Evolutionary conservation across 2,329 filamentous ascomycete genomes (phyloP).

Genomic region (Fusarium longipes): DNA sequence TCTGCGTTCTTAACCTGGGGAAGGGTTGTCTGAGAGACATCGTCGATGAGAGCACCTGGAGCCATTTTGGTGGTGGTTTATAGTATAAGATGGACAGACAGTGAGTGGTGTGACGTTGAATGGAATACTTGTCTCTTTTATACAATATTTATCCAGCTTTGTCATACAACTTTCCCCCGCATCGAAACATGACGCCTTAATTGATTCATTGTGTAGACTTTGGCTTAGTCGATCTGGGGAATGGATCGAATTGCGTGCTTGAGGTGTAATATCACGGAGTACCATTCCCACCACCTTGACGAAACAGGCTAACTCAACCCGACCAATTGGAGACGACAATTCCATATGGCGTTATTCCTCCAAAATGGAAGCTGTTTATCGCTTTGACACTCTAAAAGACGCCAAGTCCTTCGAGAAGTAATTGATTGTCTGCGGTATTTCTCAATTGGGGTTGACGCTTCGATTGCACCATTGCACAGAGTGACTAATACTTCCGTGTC

Average conservation of each 20-base stretch:
- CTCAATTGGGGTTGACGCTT: conserved; percentile 7
- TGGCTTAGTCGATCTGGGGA: conserved; percentile 10
- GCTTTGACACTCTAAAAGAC: background rate
- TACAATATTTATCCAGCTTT: conserved; percentile 9
- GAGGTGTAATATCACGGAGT: conserved; percentile 45
- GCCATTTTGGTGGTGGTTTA: conserved; percentile 36
- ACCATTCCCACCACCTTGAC: conserved; percentile 29
- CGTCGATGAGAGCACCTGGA: conserved; percentile 43
- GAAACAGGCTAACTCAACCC: conserved; percentile 3
- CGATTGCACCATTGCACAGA: conserved; percentile 15
- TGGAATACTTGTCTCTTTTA: conserved; percentile 25
- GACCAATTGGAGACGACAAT: conserved; percentile 15
- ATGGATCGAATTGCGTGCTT: conserved; percentile 44
- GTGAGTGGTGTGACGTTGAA: background rate
- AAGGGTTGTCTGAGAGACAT: conserved; percentile 23
- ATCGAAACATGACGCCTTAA: conserved; percentile 41
- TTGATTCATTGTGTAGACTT: background rate
- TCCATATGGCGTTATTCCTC: conserved; percentile 30
- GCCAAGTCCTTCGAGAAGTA: background rate
- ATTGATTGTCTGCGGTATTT: conserved; percentile 20
- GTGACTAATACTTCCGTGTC: background rate
- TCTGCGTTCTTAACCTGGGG: conserved; percentile 42
- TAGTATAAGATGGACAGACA: background rate
- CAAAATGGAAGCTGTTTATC: background rate
- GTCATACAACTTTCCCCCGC: conserved; percentile 37